Conservation (phyloP, 2,329 filamentous ascomycete genomes). For the Leptographium lundbergii region DNA sequence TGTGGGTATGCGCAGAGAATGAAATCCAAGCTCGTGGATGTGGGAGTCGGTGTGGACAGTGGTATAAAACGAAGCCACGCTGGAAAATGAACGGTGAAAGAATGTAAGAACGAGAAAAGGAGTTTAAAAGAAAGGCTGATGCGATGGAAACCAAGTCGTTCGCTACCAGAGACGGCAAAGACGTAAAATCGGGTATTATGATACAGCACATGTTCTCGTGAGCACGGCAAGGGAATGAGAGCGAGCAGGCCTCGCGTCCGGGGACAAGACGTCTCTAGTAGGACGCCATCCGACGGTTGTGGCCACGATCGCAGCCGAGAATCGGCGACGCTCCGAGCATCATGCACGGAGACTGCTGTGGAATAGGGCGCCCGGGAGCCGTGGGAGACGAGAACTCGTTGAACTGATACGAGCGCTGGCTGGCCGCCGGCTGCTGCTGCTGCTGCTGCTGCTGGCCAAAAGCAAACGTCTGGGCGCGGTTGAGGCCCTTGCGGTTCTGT, state of each 20-base stretch:
- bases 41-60: neutral
- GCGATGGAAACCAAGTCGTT: neutral
- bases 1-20: neutral
- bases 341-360: slow-evolving; percentile 28
- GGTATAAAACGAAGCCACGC: neutral
- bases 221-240: neutral
- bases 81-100: neutral
- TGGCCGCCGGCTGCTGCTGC: neutral
- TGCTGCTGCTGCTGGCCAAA: slow-evolving; percentile 55
- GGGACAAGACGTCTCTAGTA: slow-evolving; percentile 23
- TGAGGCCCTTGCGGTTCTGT: slow-evolving; percentile 68
- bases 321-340: slow-evolving; percentile 28
- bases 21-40: neutral
- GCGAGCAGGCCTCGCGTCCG: neutral
- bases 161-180: neutral
- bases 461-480: slow-evolving; percentile 85
- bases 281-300: slow-evolving; percentile 47
- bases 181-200: neutral
- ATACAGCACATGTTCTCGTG: neutral
- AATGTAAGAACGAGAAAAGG: neutral
- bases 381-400: slow-evolving; percentile 35
- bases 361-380: slow-evolving; percentile 28
- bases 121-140: neutral
- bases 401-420: neutral
- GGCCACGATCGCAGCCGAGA: slow-evolving; percentile 36